These are phyloP conservation scores for Penicillium psychrosexuale DNA, from an alignment of 2,329 filamentous ascomycete genomes.

Conservation along the genomic window DNA sequence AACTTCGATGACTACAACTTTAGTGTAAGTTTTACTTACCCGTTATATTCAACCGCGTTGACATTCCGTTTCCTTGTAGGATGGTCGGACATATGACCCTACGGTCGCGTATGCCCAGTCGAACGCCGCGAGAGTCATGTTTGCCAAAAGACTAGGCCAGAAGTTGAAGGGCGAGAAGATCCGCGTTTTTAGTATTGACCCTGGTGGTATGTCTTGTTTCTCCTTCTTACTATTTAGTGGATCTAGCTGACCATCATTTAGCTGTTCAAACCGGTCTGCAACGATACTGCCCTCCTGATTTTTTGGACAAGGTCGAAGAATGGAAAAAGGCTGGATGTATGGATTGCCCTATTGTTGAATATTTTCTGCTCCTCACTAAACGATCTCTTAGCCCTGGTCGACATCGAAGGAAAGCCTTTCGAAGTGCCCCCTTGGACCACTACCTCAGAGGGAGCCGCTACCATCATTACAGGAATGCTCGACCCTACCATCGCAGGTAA, in stretches of 20 bases:
- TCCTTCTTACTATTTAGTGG: background rate
- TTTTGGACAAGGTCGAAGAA: slow-evolving; percentile 4
- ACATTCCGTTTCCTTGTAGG: slow-evolving; percentile 6
- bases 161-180: slow-evolving; percentile 34
- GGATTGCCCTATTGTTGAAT: background rate
- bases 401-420: slow-evolving; percentile 18
- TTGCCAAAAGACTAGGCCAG: slow-evolving; percentile 42
- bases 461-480: slow-evolving; percentile 25
- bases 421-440: slow-evolving; percentile 16
- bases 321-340: slow-evolving; percentile 11
- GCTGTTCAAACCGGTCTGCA: slow-evolving; percentile 14
- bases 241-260: background rate
- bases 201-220: slow-evolving; percentile 29
- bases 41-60: background rate
- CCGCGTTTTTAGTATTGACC: slow-evolving; percentile 43
- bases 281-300: slow-evolving; percentile 10
- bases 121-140: slow-evolving; percentile 53
- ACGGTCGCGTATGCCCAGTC: slow-evolving; percentile 52
- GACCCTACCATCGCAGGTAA: slow-evolving; percentile 22
- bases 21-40: slow-evolving; percentile 5
- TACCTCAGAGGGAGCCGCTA: slow-evolving; percentile 23
- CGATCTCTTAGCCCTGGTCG: background rate
- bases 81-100: slow-evolving; percentile 39
- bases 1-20: slow-evolving; percentile 47
- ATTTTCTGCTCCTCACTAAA: background rate